Evolutionary conservation across 345 rosid species (phyloP).

Genomic region (Gossypioides kirkii): DNA sequence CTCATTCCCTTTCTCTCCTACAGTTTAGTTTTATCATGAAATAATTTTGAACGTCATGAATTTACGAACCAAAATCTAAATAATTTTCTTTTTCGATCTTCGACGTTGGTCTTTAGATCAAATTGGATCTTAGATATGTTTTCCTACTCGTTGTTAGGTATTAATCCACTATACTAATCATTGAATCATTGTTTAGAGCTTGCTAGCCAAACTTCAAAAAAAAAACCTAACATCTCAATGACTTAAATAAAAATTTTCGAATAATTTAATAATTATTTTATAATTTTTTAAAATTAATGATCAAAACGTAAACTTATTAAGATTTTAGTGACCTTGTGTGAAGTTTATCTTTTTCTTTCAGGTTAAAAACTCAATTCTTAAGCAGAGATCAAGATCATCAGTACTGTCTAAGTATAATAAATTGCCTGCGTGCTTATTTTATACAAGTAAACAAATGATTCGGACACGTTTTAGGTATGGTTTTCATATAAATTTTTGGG

Average conservation of each 20-base stretch:
- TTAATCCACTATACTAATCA: too few species aligned
- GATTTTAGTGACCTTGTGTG: too few species aligned
- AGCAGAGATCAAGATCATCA: neutral
- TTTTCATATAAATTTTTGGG: neutral
- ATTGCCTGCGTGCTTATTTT: neutral
- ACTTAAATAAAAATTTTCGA: accelerated
- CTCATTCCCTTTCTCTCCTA: accelerated
- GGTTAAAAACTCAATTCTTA: neutral
- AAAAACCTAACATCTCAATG: accelerated
- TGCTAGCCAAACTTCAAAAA: too few species aligned
- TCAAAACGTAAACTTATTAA: accelerated
- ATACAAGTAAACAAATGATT: neutral
- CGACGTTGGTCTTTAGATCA: too few species aligned
- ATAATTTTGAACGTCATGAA: accelerated
- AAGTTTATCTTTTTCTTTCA: too few species aligned
- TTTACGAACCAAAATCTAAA: accelerated
- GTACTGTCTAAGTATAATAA: neutral
- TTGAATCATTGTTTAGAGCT: accelerated
- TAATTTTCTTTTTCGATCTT: too few species aligned
- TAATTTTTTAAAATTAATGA: too few species aligned
- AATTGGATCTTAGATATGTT: too few species aligned
- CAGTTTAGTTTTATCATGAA: too few species aligned
- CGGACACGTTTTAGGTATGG: neutral
- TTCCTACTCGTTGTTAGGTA: too few species aligned
- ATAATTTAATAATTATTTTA: accelerated